Evolutionary conservation across 441 rosid species (phyloP), one percentile per base, ranked within the genome.

Genomic region (Erodium trifolium): DNA sequence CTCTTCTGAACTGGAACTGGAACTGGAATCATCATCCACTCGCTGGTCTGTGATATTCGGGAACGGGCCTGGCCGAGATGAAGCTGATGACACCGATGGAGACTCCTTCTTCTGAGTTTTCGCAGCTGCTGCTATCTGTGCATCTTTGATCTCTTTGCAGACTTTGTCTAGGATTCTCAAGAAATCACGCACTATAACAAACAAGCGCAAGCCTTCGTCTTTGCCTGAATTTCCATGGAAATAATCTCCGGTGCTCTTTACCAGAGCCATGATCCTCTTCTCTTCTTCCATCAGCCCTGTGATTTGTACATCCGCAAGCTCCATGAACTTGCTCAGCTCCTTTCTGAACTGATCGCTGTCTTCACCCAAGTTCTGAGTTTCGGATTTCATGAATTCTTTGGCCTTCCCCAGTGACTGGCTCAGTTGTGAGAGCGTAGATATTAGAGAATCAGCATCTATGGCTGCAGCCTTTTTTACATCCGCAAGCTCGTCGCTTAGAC

Each of bases 151-250:
- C 78, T 92, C 90, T 73, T 75, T 90, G 87, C 99, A 95, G 1
- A 79, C 95, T 80, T 92, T 92, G 69, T 95, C 98, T 67, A 92
- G 72, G 43, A 89, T 90, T 71, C 81, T 78, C 83, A 95, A 78
- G 77, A 95, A 92, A 75, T 95, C 95, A 4, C 98, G 84, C 11
- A 95, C 88, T 1, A 88, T 82, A 53, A 65, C 70, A 79, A 95
- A 95, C 78, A 95, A 76, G 43, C 94, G 92, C 69, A 92, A 75
- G 13, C 96, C 95, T 73, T 95, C 99, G 34, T 90, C 95, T 78
- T 87, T 95, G 37, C 91, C 93, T 0, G 96, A 78, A 68, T 88
- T 90, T 51, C 99, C 99, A 78, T 95, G 98, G 86, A 94, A 94
- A 71, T 92, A 94, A 77, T 92, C 97, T 10, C 92, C 97, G 11